These are phyloP conservation scores for Funneliformis geosporum DNA, from an alignment of 192 early-diverging fungal genomes.

Conservation along the genomic window DNA sequence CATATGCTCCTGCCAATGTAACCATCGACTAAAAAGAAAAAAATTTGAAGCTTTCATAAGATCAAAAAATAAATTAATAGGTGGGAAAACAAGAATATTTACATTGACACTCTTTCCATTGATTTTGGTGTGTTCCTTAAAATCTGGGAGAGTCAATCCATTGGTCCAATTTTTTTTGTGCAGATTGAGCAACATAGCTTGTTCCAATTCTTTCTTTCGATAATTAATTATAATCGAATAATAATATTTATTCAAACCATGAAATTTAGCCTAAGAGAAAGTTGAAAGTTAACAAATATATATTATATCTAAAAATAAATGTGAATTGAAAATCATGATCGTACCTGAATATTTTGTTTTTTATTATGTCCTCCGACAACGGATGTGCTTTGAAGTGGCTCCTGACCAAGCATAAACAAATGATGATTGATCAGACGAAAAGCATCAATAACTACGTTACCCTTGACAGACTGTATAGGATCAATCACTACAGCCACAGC, in stretches of 20 bases:
- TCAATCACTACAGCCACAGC: conserved; percentile 99
- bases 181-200: conserved; percentile 98
- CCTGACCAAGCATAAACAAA: conserved; percentile 79
- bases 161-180: conserved; percentile 99
- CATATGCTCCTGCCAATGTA: conserved; percentile 86
- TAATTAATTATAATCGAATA: conserved; percentile 99
- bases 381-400: conserved; percentile 96
- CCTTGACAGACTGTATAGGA: conserved; percentile 99
- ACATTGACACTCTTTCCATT: conserved; percentile 90
- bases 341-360: conserved; percentile 92
- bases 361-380: conserved; percentile 99
- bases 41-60: background rate
- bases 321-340: background rate
- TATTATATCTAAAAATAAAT: background rate
- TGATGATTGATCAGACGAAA: conserved; percentile 96
- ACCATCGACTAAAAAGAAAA: conserved; percentile 72
- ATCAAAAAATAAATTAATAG: background rate
- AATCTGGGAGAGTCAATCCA: conserved; percentile 84
- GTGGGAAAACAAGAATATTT: conserved; percentile 4
- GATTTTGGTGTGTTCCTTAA: conserved; percentile 74
- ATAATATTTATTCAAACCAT: conserved; percentile 98
- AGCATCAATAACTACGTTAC: conserved; percentile 99
- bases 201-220: conserved; percentile 98
- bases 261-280: conserved; percentile 76
- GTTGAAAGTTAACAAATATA: background rate